Conservation (phyloP, 192 early-diverging fungal genomes). For the Coemansia sp. region DNA sequence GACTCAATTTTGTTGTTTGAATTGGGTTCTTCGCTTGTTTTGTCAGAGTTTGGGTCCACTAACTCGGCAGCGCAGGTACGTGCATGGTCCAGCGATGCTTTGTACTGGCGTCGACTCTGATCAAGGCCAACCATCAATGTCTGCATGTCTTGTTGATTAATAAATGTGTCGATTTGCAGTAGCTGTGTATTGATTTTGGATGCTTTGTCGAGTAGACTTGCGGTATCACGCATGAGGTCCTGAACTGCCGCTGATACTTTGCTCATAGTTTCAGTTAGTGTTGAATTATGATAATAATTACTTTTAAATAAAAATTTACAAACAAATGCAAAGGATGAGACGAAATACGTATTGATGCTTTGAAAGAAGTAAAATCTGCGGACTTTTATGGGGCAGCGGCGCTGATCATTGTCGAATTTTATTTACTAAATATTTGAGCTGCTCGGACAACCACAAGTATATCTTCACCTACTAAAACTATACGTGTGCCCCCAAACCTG, state of each 20-base stretch:
- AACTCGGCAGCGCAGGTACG: constrained; percentile 1
- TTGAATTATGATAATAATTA: no score
- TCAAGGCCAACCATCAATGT: constrained; percentile 28
- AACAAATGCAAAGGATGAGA: no score
- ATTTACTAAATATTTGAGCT: no score
- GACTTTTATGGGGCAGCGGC: no score
- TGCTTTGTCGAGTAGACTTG: constrained; percentile 43
- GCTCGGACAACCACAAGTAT: no score
- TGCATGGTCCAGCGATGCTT: constrained; percentile 22
- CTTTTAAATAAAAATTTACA: no score
- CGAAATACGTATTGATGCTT: no score
- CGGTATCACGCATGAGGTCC: constrained; percentile 52
- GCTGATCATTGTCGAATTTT: no score
- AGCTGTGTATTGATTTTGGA: constrained; percentile 39
- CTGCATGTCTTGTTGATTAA: constrained; percentile 10
- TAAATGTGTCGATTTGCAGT: constrained; percentile 43
- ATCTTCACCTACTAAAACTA: not conserved
- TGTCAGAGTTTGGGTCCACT: not conserved
- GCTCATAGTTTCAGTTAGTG: constrained; percentile 19
- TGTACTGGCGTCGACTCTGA: constrained; percentile 29
- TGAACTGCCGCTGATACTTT: constrained; percentile 35
- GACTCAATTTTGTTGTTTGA: constrained; percentile 2
- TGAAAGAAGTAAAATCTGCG: no score
- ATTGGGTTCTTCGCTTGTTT: not conserved
- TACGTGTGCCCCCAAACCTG: not conserved